Conservation (phyloP, 2,329 filamentous ascomycete genomes). For the Hymenoscyphus fraxineus region DNA sequence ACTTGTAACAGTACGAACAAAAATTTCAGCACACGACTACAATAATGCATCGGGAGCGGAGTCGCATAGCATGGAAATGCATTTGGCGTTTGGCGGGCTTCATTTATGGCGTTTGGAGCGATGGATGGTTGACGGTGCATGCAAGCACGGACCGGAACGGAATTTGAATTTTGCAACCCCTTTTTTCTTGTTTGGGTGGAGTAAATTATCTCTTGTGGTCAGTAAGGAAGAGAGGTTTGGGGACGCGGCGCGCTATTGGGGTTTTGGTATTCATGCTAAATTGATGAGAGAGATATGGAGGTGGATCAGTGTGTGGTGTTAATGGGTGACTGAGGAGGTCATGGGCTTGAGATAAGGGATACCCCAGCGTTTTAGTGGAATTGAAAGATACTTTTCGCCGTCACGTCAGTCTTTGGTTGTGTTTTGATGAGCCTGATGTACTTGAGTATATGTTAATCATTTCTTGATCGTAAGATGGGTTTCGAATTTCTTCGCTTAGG, state of each 20-base stretch:
- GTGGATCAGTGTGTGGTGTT: too few relatives aligned
- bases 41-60: background rate
- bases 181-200: background rate
- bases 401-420: too few relatives aligned
- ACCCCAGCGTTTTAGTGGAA: too few relatives aligned
- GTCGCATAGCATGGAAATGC: slow-evolving; percentile 3
- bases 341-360: too few relatives aligned
- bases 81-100: background rate
- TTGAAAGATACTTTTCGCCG: too few relatives aligned
- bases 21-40: background rate
- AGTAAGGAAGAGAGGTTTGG: background rate
- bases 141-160: background rate
- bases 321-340: too few relatives aligned
- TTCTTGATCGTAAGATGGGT: too few relatives aligned
- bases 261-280: too few relatives aligned
- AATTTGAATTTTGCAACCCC: background rate
- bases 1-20: slow-evolving; percentile 1
- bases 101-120: slow-evolving; percentile 3
- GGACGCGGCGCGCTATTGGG: background rate
- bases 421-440: too few relatives aligned
- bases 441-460: too few relatives aligned
- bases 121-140: background rate
- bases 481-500: too few relatives aligned
- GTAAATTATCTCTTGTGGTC: background rate
- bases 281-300: too few relatives aligned